phyloP scores from a whole-genome alignment of 2,329 filamentous ascomycete species.

The Chrysoporthe austroafricana region DNA sequence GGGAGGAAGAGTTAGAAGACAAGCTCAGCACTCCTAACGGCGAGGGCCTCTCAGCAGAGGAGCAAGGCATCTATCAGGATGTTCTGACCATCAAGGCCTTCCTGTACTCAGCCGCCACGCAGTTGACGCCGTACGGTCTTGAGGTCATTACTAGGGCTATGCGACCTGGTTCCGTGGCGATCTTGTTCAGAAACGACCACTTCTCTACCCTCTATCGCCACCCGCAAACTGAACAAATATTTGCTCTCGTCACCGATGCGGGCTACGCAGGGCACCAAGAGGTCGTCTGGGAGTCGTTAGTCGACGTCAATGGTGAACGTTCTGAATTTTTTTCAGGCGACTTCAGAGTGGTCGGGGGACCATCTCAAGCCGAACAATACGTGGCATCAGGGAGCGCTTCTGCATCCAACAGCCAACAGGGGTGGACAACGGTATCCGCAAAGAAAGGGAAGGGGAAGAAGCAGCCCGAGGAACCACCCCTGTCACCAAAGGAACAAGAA shows the following conservation, averaged over 20 bases:
- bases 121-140: conserved; percentile 82
- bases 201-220: conserved; percentile 94
- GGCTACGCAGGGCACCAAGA: conserved; percentile 88
- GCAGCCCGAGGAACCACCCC: conserved; percentile 34
- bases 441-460: conserved; percentile 34
- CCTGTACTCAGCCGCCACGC: conserved; percentile 78
- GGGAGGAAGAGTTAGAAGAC: conserved; percentile 84
- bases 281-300: conserved; percentile 93
- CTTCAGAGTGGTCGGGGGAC: conserved; percentile 79
- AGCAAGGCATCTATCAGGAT: conserved; percentile 82
- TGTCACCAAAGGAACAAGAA: conserved; percentile 65
- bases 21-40: conserved; percentile 62
- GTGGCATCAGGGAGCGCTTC: conserved; percentile 16
- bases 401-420: conserved; percentile 37
- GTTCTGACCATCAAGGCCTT: conserved; percentile 84
- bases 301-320: conserved; percentile 82
- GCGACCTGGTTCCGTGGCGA: conserved; percentile 78
- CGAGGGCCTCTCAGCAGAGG: conserved; percentile 67
- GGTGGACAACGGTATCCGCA: conserved; percentile 61
- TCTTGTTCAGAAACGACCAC: conserved; percentile 95
- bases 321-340: conserved; percentile 89
- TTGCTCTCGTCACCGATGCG: conserved; percentile 88
- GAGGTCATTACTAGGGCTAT: conserved; percentile 73
- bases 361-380: conserved; percentile 33
- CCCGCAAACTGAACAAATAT: conserved; percentile 72